A percentile compares a stretch with the other conserved stretches of the same genome.
Conservation (phyloP, 169 alveolate species). For the Plasmodium chabaudi region DNA sequence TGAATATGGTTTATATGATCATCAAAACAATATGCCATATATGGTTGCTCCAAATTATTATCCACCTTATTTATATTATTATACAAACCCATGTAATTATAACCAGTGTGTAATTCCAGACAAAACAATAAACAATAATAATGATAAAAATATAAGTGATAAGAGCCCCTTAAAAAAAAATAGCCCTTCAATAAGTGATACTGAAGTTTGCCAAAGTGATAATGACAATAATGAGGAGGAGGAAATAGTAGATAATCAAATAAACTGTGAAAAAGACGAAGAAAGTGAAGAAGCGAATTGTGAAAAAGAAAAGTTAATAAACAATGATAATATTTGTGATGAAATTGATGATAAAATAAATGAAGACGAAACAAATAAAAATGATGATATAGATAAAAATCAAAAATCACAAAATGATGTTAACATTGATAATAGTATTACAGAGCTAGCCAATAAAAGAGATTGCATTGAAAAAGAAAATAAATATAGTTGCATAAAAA, state of each 20-base stretch:
- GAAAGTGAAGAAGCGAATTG: neutral
- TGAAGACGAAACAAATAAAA: conserved; percentile 4
- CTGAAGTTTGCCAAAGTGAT: too few species aligned
- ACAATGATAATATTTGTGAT: neutral
- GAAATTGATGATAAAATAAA: neutral
- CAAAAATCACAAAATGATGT: neutral
- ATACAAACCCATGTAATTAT: conserved; percentile 35
- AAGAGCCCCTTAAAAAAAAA: neutral
- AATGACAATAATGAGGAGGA: neutral
- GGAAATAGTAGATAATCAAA: neutral
- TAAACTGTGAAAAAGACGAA: neutral
- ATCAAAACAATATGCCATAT: conserved; percentile 52
- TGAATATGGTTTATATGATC: conserved; percentile 48
- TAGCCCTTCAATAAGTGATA: neutral
- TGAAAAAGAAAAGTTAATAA: neutral
- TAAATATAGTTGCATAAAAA: conserved; percentile 4
- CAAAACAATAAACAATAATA: conserved; percentile 13
- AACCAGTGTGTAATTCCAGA: conserved; percentile 9
- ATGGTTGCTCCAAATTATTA: conserved; percentile 57
- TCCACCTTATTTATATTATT: conserved; percentile 49
- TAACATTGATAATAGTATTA: conserved; percentile 9
- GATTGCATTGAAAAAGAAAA: conserved; percentile 1
- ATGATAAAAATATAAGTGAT: neutral
- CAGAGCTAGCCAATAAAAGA: conserved; percentile 8
- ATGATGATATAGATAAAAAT: neutral